Evolutionary conservation across 129 eudicot species (phyloP).

Genomic region (sunflower (Helianthus annuus)): DNA sequence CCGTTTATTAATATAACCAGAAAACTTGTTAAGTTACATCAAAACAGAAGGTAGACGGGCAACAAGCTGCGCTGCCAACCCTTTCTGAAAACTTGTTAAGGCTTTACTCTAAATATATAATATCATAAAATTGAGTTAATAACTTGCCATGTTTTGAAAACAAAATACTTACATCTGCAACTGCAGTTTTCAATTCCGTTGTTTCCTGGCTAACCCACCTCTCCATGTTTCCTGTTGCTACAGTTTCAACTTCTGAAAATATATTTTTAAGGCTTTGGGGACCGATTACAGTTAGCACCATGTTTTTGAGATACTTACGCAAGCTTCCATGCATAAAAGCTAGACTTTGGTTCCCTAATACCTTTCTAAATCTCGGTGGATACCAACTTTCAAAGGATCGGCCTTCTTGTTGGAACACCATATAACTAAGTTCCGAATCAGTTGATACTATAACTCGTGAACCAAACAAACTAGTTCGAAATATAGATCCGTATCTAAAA

Average conservation of each 20-base stretch:
- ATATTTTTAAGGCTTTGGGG: conserved; percentile 86
- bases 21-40: no score
- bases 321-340: conserved; percentile 92
- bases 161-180: conserved; percentile 50
- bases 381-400: conserved; percentile 82
- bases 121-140: neutral
- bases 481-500: conserved; percentile 76
- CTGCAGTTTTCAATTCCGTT: conserved; percentile 64
- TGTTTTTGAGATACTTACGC: conserved; percentile 92
- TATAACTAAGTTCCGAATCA: conserved; percentile 76
- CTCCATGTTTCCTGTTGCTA: conserved; percentile 45
- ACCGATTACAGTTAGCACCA: conserved; percentile 78
- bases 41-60: no score
- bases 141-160: neutral
- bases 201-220: conserved; percentile 55
- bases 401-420: conserved; percentile 87
- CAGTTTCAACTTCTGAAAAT: conserved; percentile 77
- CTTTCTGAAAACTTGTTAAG: no score
- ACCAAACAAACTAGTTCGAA: conserved; percentile 76
- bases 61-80: no score
- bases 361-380: conserved; percentile 77
- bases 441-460: conserved; percentile 75
- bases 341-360: conserved; percentile 83
- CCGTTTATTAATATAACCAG: no score
- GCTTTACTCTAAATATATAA: no score